Conservation (phyloP, 129 eudicot genomes). For the Logfia minima region DNA sequence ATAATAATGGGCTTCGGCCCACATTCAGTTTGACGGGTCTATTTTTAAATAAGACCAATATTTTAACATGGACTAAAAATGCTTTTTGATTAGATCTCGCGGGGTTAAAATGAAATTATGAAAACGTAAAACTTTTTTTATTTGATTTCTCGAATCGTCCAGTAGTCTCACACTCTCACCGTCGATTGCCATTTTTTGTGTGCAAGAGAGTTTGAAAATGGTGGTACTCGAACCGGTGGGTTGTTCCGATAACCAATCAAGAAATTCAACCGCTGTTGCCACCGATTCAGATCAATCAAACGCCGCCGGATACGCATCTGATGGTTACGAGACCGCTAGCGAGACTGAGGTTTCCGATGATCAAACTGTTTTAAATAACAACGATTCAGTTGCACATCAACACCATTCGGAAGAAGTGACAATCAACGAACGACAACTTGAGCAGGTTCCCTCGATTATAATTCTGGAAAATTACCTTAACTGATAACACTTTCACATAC, state of each 20-base stretch:
- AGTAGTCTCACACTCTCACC: background rate
- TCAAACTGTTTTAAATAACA: constrained; percentile 16
- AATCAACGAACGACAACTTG: background rate
- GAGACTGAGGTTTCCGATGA: constrained; percentile 48
- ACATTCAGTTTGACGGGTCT: too few relatives aligned
- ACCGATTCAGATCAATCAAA: constrained; percentile 20
- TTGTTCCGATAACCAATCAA: constrained; percentile 14
- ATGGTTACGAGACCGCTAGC: constrained; percentile 85
- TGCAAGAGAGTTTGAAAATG: constrained; percentile 32
- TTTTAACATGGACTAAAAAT: background rate
- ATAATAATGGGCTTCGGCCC: too few relatives aligned
- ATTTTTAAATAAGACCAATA: background rate
- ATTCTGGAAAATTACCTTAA: background rate
- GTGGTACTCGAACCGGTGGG: constrained; percentile 51
- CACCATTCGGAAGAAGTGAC: constrained; percentile 12
- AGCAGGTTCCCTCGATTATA: constrained; percentile 44
- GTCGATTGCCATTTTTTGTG: background rate
- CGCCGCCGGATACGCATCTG: constrained; percentile 47
- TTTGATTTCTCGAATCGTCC: background rate
- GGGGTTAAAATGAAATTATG: background rate
- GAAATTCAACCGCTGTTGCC: constrained; percentile 19
- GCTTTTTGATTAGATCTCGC: background rate
- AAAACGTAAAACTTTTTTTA: background rate
- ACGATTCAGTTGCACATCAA: constrained; percentile 22
- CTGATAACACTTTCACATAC: background rate